Conservation (phyloP, 176 grass and related monocot species). For the Eragrostis nindensis region DNA sequence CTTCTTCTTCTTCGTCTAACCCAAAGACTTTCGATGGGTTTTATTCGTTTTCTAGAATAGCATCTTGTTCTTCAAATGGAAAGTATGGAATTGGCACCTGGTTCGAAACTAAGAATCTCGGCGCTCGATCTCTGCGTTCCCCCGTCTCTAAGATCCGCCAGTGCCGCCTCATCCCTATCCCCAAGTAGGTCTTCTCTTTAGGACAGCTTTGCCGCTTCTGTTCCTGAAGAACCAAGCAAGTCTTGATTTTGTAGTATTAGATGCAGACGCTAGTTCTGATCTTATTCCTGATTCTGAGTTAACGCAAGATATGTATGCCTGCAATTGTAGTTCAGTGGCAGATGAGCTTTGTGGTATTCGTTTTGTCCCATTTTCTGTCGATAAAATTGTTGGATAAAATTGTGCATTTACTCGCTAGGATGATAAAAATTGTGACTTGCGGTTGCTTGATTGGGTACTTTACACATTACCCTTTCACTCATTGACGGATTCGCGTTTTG, state of each 20-base stretch:
- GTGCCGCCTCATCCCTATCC: conserved; percentile 2
- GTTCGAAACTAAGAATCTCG: conserved; percentile 49
- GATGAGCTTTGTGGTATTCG: conserved; percentile 29
- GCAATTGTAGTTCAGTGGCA: conserved; percentile 25
- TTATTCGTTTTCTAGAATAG: conserved; percentile 37
- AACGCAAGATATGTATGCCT: conserved; percentile 29
- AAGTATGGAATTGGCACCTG: conserved; percentile 49
- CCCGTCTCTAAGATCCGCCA: conserved; percentile 39
- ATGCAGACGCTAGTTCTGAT: conserved; percentile 33
- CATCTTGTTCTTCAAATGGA: conserved; percentile 45
- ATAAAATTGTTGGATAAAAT: conserved; percentile 32
- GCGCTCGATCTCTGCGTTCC: conserved; percentile 43
- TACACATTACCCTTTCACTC: conserved; percentile 14
- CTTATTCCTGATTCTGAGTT: conserved; percentile 29
- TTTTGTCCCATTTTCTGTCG: conserved; percentile 40
- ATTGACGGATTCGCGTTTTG: conserved; percentile 33
- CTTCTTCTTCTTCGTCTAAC: conserved; percentile 17
- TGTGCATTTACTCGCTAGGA: conserved; percentile 9
- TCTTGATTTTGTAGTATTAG: conserved; percentile 12
- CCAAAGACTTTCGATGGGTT: conserved; percentile 40
- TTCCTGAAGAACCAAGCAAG: conserved; percentile 15
- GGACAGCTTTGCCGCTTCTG: conserved; percentile 30
- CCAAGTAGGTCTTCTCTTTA: conserved; percentile 41
- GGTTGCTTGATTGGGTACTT: conserved; percentile 17
- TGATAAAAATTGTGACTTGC: conserved; percentile 21